These are phyloP conservation scores for Lentinus tigrinus DNA, from an alignment of 768 basidiomycete species.

Conservation along the genomic window DNA sequence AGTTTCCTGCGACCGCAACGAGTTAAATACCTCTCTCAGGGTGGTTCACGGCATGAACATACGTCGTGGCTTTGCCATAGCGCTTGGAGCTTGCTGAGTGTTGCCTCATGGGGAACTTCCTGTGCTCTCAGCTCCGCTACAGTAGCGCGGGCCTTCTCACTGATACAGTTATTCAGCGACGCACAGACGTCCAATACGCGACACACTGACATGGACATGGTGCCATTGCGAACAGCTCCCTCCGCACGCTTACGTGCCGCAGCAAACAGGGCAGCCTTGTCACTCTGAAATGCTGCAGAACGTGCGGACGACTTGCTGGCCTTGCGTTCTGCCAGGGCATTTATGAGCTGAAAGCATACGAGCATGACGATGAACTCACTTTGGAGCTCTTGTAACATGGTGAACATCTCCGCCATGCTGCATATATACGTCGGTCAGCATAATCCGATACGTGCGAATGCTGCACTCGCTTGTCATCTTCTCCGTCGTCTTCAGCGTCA, in stretches of 20 bases:
- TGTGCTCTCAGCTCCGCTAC: constrained; percentile 23
- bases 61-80: constrained; percentile 20
- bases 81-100: constrained; percentile 15
- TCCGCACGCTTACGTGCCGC: constrained; percentile 23
- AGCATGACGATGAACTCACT: constrained; percentile 13
- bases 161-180: constrained; percentile 7
- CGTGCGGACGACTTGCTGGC: constrained; percentile 20
- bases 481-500: constrained; percentile 10
- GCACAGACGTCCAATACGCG: not conserved
- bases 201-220: constrained; percentile 20
- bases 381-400: constrained; percentile 26
- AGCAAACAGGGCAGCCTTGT: constrained; percentile 23
- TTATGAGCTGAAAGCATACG: not conserved
- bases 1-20: constrained; percentile 10
- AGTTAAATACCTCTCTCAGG: not conserved
- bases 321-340: constrained; percentile 22
- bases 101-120: constrained; percentile 21
- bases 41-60: not conserved
- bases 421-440: not conserved
- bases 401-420: constrained; percentile 27
- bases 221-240: constrained; percentile 18
- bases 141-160: constrained; percentile 26
- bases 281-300: constrained; percentile 22
- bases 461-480: constrained; percentile 14
- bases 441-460: not conserved